Conservation (phyloP, 1,139 yeast species). For the Suhomyces maxii region DNA sequence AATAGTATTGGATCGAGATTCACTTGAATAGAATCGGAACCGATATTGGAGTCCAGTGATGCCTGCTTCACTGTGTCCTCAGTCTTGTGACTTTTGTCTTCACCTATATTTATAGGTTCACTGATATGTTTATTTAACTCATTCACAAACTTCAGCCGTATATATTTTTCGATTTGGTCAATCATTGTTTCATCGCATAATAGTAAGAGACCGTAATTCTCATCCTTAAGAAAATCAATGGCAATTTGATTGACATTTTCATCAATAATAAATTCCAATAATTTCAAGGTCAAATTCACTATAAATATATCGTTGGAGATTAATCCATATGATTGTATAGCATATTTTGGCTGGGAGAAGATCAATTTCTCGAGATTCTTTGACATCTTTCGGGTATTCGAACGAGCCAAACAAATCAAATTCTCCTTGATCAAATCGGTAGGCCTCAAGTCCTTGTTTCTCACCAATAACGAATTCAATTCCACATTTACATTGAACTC, state of each 20-base stretch:
- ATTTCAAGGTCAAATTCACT: slow-evolving; percentile 29
- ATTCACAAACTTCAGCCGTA: slow-evolving; percentile 17
- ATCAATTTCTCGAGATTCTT: slow-evolving; percentile 8
- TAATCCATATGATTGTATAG: slow-evolving; percentile 6
- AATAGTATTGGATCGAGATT: background rate
- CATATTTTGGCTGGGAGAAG: slow-evolving; percentile 8
- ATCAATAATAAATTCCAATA: slow-evolving; percentile 17
- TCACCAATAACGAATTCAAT: slow-evolving; percentile 34
- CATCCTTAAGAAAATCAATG: slow-evolving; percentile 35
- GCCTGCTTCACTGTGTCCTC: background rate
- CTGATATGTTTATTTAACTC: slow-evolving; percentile 12
- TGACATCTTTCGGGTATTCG: slow-evolving; percentile 12
- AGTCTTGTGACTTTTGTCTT: background rate
- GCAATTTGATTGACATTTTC: slow-evolving; percentile 15
- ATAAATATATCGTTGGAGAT: slow-evolving; percentile 32
- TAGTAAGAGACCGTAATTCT: slow-evolving; percentile 29
- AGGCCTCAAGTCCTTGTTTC: slow-evolving; percentile 32
- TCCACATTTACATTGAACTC: slow-evolving; percentile 36
- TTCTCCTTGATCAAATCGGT: slow-evolving; percentile 37
- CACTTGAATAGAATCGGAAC: background rate
- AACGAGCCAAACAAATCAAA: slow-evolving; percentile 35
- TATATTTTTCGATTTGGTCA: slow-evolving; percentile 30
- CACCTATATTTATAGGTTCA: background rate
- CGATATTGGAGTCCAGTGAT: background rate
- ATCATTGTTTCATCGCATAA: slow-evolving; percentile 33